Conservation (phyloP, 2,329 filamentous ascomycete species). For the Plenodomus biglobosus region DNA sequence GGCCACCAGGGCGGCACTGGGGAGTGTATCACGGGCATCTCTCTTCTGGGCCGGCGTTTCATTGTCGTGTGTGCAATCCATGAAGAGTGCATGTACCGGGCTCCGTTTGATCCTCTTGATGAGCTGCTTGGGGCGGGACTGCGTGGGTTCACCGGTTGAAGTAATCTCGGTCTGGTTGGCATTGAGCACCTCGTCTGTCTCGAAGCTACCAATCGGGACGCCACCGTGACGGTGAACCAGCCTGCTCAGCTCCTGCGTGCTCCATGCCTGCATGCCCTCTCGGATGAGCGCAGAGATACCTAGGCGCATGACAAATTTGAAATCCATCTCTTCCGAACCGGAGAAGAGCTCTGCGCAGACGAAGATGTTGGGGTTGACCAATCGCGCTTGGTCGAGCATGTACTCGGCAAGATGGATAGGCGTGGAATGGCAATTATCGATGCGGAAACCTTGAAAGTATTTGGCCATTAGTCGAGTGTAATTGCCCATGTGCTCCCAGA, state of each 20-base stretch:
- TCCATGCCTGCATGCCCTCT: slow-evolving; percentile 99
- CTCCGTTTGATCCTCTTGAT: slow-evolving; percentile 82
- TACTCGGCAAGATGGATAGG: slow-evolving; percentile 93
- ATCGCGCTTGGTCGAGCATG: slow-evolving; percentile 89
- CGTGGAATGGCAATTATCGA: slow-evolving; percentile 97
- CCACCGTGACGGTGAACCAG: slow-evolving; percentile 93
- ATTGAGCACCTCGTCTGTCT: slow-evolving; percentile 80
- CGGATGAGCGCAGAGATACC: slow-evolving; percentile 90
- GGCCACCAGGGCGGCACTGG: slow-evolving; percentile 88
- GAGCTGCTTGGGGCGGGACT: slow-evolving; percentile 42
- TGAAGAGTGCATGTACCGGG: slow-evolving; percentile 90
- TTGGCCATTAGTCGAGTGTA: slow-evolving; percentile 92
- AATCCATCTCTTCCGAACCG: slow-evolving; percentile 93
- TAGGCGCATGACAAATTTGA: slow-evolving; percentile 89
- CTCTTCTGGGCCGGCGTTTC: slow-evolving; percentile 94
- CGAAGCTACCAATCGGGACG: slow-evolving; percentile 93
- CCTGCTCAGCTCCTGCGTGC: slow-evolving; percentile 85
- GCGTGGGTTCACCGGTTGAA: slow-evolving; percentile 28
- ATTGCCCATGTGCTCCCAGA: slow-evolving; percentile 94
- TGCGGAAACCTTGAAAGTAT: slow-evolving; percentile 92
- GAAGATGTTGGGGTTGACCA: slow-evolving; percentile 82
- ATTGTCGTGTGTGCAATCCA: slow-evolving; percentile 99
- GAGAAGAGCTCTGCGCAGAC: slow-evolving; percentile 95
- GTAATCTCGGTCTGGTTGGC: slow-evolving; percentile 51
- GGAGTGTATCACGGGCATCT: slow-evolving; percentile 88